These are phyloP conservation scores for Fusarium tjaetaba DNA, from an alignment of 2,329 filamentous ascomycete species.

Conservation along the genomic window DNA sequence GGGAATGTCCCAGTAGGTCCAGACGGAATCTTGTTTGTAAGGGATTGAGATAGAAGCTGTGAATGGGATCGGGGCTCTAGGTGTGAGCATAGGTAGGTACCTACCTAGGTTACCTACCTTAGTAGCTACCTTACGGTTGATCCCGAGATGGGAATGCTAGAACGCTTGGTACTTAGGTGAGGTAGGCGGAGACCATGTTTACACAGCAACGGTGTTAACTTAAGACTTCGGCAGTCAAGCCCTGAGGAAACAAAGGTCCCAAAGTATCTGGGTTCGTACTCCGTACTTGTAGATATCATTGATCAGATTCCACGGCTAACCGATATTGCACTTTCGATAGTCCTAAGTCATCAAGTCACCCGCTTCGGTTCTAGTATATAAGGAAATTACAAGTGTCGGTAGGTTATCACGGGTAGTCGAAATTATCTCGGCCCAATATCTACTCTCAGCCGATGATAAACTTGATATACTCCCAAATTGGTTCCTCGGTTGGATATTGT, in stretches of 20 bases:
- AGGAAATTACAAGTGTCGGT: background rate
- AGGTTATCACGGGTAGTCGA: background rate
- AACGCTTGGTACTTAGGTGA: background rate
- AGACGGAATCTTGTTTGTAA: background rate
- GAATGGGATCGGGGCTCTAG: background rate
- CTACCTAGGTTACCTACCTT: too few relatives aligned
- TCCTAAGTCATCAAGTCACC: background rate
- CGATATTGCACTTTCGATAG: background rate
- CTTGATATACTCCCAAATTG: background rate
- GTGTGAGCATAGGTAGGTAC: background rate
- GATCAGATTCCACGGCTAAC: background rate
- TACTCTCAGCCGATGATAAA: background rate
- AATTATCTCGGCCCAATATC: background rate
- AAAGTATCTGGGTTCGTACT: background rate
- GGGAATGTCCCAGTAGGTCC: conserved; percentile 4
- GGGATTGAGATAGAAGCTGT: background rate
- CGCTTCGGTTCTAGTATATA: background rate
- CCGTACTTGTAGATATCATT: background rate
- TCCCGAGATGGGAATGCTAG: background rate
- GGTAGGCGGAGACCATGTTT: background rate
- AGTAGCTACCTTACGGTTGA: background rate
- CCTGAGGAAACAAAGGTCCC: background rate
- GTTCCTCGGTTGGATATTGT: background rate
- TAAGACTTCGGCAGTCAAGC: background rate
- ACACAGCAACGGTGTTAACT: background rate